phyloP scores from a whole-genome alignment of 768 basidiomycete genomes.

The Podaxis pistillaris region DNA sequence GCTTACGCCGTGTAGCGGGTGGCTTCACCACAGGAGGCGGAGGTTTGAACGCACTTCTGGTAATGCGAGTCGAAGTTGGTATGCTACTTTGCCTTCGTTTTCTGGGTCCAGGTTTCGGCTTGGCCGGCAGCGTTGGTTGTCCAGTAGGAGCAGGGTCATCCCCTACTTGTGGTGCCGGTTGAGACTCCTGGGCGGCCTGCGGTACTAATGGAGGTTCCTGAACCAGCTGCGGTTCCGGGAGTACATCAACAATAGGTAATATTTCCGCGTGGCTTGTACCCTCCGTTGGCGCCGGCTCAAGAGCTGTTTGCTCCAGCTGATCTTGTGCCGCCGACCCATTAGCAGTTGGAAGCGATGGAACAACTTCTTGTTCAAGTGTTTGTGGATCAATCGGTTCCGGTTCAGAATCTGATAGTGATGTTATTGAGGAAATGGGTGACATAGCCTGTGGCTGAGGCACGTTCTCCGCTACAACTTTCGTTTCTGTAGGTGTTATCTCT shows the following conservation, averaged over 20 bases:
- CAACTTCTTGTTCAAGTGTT: background rate
- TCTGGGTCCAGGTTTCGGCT: background rate
- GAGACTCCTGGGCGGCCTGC: background rate
- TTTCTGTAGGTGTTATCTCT: background rate
- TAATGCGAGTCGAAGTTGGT: conserved; percentile 12
- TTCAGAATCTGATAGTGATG: background rate
- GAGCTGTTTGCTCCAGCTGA: background rate
- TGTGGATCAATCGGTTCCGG: background rate
- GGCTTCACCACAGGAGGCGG: background rate
- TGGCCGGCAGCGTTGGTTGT: background rate
- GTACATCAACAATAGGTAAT: conserved; percentile 19
- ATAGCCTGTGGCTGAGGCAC: background rate
- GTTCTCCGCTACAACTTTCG: background rate
- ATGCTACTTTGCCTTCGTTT: conserved; percentile 9
- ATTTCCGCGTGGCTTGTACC: conserved; percentile 24
- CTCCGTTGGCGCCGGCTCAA: conserved; percentile 15
- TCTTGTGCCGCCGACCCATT: background rate
- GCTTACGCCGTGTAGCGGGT: conserved; percentile 6
- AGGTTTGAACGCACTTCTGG: conserved; percentile 8
- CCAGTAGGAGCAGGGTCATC: background rate
- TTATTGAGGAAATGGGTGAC: background rate
- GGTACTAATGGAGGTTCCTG: background rate
- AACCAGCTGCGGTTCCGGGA: background rate
- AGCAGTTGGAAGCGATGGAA: background rate
- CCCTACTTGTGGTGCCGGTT: background rate